Conservation (phyloP, 1,284 basidiomycete genomes). For the Xerocomus amazonicus region DNA sequence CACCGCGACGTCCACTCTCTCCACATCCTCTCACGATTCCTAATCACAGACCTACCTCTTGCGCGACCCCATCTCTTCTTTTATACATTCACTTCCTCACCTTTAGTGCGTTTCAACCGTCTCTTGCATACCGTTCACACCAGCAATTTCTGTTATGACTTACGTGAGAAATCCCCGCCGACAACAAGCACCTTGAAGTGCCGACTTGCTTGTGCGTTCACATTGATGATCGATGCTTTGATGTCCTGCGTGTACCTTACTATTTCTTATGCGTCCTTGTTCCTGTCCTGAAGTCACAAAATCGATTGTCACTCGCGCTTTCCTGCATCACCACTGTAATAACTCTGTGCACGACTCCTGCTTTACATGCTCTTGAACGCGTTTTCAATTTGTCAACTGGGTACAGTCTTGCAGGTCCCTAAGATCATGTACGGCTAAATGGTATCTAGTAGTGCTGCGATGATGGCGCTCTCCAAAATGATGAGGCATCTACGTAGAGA, state of each 20-base stretch:
- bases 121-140: slow-evolving; percentile 36
- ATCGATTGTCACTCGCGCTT: slow-evolving; percentile 17
- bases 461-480: slow-evolving; percentile 2
- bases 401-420: slow-evolving; percentile 13
- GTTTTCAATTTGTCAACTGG: slow-evolving; percentile 22
- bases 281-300: slow-evolving; percentile 24
- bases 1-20: slow-evolving; percentile 12
- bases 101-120: slow-evolving; percentile 30
- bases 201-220: slow-evolving; percentile 19
- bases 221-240: slow-evolving; percentile 28
- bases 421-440: slow-evolving; percentile 20
- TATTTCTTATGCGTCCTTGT: slow-evolving; percentile 21
- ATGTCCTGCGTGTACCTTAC: slow-evolving; percentile 26
- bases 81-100: slow-evolving; percentile 14
- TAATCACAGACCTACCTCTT: slow-evolving; percentile 2
- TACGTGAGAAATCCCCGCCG: slow-evolving; percentile 17
- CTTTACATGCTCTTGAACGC: slow-evolving; percentile 30
- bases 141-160: slow-evolving; percentile 18
- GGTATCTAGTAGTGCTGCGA: slow-evolving; percentile 10
- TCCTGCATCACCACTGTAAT: slow-evolving; percentile 47
- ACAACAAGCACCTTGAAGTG: slow-evolving; percentile 13
- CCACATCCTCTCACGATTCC: not conserved
- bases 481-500: slow-evolving; percentile 3
- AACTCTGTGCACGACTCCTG: slow-evolving; percentile 50
- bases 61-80: slow-evolving; percentile 9